phyloP scores from a whole-genome alignment of 2,329 filamentous ascomycete species.

The Phialemonium atrogriseum region DNA sequence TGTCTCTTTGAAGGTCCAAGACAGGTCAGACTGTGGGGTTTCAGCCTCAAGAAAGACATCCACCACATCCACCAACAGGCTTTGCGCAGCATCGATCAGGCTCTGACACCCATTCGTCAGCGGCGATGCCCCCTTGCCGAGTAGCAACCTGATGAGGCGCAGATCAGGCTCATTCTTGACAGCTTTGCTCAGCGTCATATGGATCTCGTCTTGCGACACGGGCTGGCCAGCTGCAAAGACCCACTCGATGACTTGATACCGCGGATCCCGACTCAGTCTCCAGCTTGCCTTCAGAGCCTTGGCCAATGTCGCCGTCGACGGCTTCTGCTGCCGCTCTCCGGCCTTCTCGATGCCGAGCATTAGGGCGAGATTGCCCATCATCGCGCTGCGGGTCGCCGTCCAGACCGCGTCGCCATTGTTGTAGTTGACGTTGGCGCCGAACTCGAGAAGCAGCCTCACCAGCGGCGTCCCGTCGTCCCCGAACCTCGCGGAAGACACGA shows the following conservation, averaged over 20 bases:
- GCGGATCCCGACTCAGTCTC: slow-evolving; percentile 38
- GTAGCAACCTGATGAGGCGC: slow-evolving; percentile 36
- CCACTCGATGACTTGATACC: slow-evolving; percentile 39
- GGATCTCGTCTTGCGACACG: slow-evolving; percentile 35
- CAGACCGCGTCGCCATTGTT: slow-evolving; percentile 47
- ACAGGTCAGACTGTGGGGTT: slow-evolving; percentile 33
- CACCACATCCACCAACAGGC: slow-evolving; percentile 28
- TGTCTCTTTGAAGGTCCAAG: slow-evolving; percentile 32
- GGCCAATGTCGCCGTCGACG: slow-evolving; percentile 37
- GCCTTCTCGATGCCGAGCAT: slow-evolving; percentile 39
- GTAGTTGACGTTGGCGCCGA: slow-evolving; percentile 48
- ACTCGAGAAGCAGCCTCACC: slow-evolving; percentile 39
- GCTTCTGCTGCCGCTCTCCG: slow-evolving; percentile 33
- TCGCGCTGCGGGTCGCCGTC: slow-evolving; percentile 43
- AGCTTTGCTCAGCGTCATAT: slow-evolving; percentile 40
- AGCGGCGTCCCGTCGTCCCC: slow-evolving; percentile 39
- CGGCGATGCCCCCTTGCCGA: slow-evolving; percentile 44
- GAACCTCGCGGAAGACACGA: slow-evolving; percentile 43
- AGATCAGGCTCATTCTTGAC: slow-evolving; percentile 43
- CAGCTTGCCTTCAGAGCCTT: slow-evolving; percentile 45
- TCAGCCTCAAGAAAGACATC: slow-evolving; percentile 32
- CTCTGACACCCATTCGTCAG: slow-evolving; percentile 42
- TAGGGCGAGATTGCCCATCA: slow-evolving; percentile 39
- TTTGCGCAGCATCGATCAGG: slow-evolving; percentile 38
- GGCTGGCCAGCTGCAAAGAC: slow-evolving; percentile 43